These are phyloP conservation scores for Globisporangium apiculatum DNA, from an alignment of 352 stramenopile species.

Conservation along the genomic window DNA sequence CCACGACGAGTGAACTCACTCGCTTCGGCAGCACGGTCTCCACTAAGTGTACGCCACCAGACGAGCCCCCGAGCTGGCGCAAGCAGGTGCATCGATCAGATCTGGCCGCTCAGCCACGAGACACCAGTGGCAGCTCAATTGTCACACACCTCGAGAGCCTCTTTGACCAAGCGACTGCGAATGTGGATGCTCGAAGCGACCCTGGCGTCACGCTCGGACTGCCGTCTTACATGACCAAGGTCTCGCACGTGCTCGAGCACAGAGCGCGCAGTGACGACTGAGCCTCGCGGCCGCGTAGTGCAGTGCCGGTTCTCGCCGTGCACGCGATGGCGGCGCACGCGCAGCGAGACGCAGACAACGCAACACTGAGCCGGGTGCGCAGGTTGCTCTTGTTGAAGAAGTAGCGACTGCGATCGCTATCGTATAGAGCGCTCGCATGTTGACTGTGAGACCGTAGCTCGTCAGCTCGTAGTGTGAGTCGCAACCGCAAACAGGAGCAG, in stretches of 20 bases:
- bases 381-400: neutral
- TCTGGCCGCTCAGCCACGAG: too few relatives aligned
- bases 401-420: neutral
- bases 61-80: too few relatives aligned
- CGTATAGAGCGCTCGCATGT: neutral
- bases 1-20: too few relatives aligned
- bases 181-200: neutral
- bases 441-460: too few relatives aligned
- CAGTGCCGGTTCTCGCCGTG: neutral
- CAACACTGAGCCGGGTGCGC: neutral
- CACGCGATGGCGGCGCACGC: neutral
- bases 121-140: neutral
- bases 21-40: too few relatives aligned
- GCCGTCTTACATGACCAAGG: conserved; percentile 1
- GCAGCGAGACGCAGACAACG: neutral
- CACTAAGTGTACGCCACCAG: too few relatives aligned
- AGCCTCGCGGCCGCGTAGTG: too few relatives aligned
- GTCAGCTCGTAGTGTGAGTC: too few relatives aligned
- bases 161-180: conserved; percentile 1
- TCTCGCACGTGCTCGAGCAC: neutral
- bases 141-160: neutral
- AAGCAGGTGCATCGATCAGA: too few relatives aligned
- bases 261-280: too few relatives aligned
- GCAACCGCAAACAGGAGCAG: too few relatives aligned
- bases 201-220: neutral